These are phyloP conservation scores for Arabidopsis hybrid DNA, from an alignment of 441 rosid genomes.

Conservation along the genomic window DNA sequence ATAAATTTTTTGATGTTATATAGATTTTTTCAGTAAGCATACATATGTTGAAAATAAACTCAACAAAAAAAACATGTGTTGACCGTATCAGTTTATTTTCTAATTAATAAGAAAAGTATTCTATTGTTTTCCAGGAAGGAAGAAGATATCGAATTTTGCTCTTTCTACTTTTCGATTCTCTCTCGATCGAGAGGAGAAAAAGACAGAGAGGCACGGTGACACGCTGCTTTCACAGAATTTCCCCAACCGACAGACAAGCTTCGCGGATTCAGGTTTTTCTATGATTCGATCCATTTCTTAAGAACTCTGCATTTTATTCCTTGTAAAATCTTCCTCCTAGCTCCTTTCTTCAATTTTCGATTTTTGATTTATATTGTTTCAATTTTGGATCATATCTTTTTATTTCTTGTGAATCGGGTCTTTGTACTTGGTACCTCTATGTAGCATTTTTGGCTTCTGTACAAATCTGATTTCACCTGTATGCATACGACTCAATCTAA, in stretches of 20 bases:
- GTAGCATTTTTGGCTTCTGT: not conserved
- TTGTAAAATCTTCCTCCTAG: not conserved
- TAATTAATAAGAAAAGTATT: not conserved
- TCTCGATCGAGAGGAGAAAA: slow-evolving; percentile 36
- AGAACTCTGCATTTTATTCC: slow-evolving; percentile 35
- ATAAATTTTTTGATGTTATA: not conserved
- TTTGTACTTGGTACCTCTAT: not conserved
- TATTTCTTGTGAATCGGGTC: not conserved
- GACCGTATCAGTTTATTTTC: slow-evolving; percentile 28
- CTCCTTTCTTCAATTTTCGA: slow-evolving; percentile 25
- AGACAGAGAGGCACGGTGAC: slow-evolving; percentile 24
- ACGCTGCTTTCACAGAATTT: slow-evolving; percentile 8
- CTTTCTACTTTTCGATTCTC: slow-evolving; percentile 28
- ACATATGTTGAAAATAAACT: slow-evolving; percentile 2
- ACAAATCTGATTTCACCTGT: not conserved
- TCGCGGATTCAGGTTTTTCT: slow-evolving; percentile 29
- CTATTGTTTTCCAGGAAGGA: slow-evolving; percentile 15
- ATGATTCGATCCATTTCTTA: slow-evolving; percentile 15
- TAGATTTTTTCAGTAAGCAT: too few relatives aligned
- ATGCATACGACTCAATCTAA: not conserved
- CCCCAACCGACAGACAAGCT: slow-evolving; percentile 30
- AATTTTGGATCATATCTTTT: slow-evolving; percentile 27
- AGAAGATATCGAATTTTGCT: slow-evolving; percentile 35
- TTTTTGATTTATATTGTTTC: not conserved
- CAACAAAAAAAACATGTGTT: slow-evolving; percentile 3